Conservation (phyloP, 768 basidiomycete species). For the Lactarius sp. region DNA sequence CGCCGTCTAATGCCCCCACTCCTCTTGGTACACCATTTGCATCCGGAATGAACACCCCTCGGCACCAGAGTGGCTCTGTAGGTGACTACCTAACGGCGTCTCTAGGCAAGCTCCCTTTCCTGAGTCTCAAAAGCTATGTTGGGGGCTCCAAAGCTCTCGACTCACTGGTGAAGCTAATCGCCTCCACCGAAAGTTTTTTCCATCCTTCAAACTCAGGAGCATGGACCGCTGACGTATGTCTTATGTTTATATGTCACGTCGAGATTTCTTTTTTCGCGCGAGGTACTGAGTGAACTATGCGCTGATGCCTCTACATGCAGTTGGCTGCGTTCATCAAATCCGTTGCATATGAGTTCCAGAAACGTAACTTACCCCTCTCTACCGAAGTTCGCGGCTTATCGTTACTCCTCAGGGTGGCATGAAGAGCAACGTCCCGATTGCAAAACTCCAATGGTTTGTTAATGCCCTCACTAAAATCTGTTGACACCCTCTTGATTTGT, state of each 20-base stretch:
- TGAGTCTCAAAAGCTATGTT: constrained; percentile 53
- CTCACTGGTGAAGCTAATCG: constrained; percentile 77
- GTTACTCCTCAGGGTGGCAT: constrained; percentile 52
- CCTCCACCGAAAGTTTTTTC: constrained; percentile 86
- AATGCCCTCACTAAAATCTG: background rate
- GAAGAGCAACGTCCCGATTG: constrained; percentile 74
- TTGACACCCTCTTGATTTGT: constrained; percentile 8
- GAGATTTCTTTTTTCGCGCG: background rate
- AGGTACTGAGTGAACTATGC: background rate
- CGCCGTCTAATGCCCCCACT: constrained; percentile 60
- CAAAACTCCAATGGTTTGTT: constrained; percentile 63
- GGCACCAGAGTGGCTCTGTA: constrained; percentile 41
- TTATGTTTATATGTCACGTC: constrained; percentile 26
- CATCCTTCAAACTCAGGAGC: constrained; percentile 84
- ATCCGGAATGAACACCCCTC: constrained; percentile 58
- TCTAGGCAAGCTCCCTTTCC: constrained; percentile 42
- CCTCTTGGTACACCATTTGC: constrained; percentile 68
- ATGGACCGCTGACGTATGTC: constrained; percentile 67
- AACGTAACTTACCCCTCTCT: constrained; percentile 41
- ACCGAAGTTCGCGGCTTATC: constrained; percentile 1
- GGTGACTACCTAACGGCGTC: constrained; percentile 59
- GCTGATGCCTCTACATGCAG: constrained; percentile 34
- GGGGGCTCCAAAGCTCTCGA: constrained; percentile 83
- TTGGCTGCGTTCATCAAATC: constrained; percentile 83
- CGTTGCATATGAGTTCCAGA: constrained; percentile 79